Percentiles rank a stretch among this genome's conserved stretches.
Evolutionary conservation across 768 basidiomycete genomes (phyloP).

Genomic region (Tulasnella sp.): DNA sequence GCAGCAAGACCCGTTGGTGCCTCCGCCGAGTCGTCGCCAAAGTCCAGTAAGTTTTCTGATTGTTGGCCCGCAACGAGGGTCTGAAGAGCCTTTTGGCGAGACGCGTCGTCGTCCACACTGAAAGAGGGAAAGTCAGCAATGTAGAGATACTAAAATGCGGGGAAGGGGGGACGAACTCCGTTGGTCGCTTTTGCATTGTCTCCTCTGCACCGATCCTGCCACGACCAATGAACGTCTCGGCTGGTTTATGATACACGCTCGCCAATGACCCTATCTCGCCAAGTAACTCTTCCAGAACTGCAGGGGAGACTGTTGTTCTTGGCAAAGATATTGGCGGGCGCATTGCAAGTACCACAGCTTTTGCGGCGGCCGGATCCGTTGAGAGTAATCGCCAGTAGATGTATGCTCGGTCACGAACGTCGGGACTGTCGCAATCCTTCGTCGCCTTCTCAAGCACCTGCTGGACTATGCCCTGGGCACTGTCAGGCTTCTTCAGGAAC

Average conservation of each 20-base stretch:
- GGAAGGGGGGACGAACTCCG: constrained; percentile 47
- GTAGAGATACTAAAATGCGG: neutral
- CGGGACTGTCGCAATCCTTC: constrained; percentile 94
- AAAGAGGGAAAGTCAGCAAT: neutral
- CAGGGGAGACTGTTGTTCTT: constrained; percentile 82
- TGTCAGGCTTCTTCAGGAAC: constrained; percentile 91
- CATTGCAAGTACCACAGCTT: constrained; percentile 85
- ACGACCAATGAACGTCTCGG: constrained; percentile 89
- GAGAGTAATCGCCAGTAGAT: constrained; percentile 96
- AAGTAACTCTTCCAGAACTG: constrained; percentile 83
- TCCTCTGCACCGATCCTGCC: constrained; percentile 87
- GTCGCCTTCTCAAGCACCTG: constrained; percentile 90
- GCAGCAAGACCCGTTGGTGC: constrained; percentile 43
- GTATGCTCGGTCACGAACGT: constrained; percentile 94
- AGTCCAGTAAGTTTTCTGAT: constrained; percentile 92
- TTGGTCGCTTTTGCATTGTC: constrained; percentile 59
- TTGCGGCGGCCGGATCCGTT: constrained; percentile 92
- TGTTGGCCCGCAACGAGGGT: constrained; percentile 89
- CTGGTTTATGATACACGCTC: constrained; percentile 96
- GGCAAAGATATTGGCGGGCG: constrained; percentile 93
- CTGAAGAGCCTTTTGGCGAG: constrained; percentile 78
- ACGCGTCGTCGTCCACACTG: constrained; percentile 63
- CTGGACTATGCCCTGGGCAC: constrained; percentile 88
- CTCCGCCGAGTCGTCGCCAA: constrained; percentile 68
- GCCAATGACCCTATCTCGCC: constrained; percentile 85